Percentiles rank a stretch among this genome's conserved stretches.
Evolutionary conservation across 1,284 basidiomycete species (phyloP).

Genomic region (Microbotryum scabiosae): DNA sequence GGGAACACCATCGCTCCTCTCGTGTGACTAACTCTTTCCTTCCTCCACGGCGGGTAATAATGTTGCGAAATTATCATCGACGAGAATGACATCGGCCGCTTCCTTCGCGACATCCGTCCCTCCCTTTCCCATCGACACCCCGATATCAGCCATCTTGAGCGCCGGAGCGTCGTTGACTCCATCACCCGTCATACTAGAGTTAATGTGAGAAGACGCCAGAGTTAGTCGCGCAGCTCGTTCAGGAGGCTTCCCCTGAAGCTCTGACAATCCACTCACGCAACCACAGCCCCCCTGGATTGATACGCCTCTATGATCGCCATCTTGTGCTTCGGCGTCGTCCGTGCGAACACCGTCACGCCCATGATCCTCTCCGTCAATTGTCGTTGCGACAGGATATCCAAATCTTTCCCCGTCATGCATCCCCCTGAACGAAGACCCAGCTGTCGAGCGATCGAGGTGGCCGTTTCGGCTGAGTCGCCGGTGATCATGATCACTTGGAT

Average conservation of each 20-base stretch:
- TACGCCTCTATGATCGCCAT: constrained; percentile 93
- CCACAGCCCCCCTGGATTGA: constrained; percentile 76
- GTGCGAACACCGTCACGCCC: constrained; percentile 74
- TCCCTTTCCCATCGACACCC: constrained; percentile 91
- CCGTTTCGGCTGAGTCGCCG: constrained; percentile 86
- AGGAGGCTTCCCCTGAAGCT: not conserved
- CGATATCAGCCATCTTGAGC: constrained; percentile 95
- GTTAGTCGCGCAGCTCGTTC: not conserved
- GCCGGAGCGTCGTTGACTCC: constrained; percentile 94
- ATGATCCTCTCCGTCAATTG: constrained; percentile 79
- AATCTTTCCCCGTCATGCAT: constrained; percentile 72
- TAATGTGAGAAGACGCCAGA: not conserved
- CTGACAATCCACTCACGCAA: constrained; percentile 51
- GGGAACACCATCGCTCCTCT: not conserved
- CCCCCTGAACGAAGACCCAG: constrained; percentile 61
- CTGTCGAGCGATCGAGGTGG: constrained; percentile 75
- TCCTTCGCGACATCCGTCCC: constrained; percentile 98
- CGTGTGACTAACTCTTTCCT: constrained; percentile 48
- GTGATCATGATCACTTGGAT: constrained; percentile 98
- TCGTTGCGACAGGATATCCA: constrained; percentile 70
- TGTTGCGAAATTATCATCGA: constrained; percentile 94
- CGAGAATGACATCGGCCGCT: constrained; percentile 91
- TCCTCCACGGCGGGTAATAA: constrained; percentile 92
- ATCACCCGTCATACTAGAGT: not conserved
- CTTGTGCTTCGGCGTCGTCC: constrained; percentile 92